Conservation (phyloP, 1,139 yeast species). For the Candida glucosophila region DNA sequence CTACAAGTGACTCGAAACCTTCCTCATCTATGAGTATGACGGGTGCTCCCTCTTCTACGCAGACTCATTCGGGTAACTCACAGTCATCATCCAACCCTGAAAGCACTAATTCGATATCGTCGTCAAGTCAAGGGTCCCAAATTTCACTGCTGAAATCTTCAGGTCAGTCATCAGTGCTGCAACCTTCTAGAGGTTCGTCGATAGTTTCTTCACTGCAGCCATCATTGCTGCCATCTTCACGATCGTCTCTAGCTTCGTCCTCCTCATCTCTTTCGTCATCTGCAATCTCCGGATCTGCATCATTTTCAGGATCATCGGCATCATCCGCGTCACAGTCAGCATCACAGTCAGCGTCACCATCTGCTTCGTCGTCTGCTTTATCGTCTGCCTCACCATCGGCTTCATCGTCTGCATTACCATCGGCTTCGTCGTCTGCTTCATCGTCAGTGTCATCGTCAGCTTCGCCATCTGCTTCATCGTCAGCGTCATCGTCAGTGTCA, state of each 20-base stretch:
- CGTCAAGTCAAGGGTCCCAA: too few species aligned
- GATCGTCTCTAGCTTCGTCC: not conserved
- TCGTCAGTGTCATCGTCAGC: constrained; percentile 1
- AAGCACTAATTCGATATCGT: too few species aligned
- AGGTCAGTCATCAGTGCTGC: too few species aligned
- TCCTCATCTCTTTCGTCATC: constrained; percentile 1
- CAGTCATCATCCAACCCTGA: too few species aligned
- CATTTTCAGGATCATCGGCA: constrained; percentile 2
- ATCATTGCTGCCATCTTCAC: not conserved
- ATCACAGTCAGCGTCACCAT: constrained; percentile 3
- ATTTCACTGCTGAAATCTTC: too few species aligned
- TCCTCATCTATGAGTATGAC: too few species aligned
- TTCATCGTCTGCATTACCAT: not conserved
- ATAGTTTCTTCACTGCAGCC: constrained; percentile 1
- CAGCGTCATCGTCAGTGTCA: constrained; percentile 3
- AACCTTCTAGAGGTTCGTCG: constrained; percentile 1
- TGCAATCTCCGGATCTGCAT: not conserved
- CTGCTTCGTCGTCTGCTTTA: constrained; percentile 1
- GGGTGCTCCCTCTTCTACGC: too few species aligned
- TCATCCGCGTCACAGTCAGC: constrained; percentile 2
- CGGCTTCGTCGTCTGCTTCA: constrained; percentile 1
- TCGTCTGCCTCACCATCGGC: constrained; percentile 1
- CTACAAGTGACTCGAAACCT: too few species aligned
- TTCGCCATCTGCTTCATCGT: constrained; percentile 2
- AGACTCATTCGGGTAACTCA: too few species aligned